Evolutionary conservation across 2,329 filamentous ascomycete genomes (phyloP), one percentile per base, ranked within the genome.

Genomic region (Diaporthe citrichinensis): DNA sequence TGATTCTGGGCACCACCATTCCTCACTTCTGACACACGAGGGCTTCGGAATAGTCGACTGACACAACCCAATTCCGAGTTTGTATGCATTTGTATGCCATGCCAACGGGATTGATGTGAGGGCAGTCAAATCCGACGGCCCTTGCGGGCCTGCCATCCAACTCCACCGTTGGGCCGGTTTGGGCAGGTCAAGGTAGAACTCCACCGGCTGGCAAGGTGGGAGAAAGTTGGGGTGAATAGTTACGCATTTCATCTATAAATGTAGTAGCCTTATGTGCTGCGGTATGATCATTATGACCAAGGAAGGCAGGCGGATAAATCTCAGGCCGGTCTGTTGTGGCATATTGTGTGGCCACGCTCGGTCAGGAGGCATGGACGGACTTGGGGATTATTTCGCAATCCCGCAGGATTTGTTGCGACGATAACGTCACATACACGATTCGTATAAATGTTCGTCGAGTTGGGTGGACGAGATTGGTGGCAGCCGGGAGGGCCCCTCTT

Each of bases 381-480:
- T 68, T 28, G 65, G 46, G 46, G 31, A 53, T 53, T 68, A 23
- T 28, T 53, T 39, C n/a, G 20, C 65, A 53, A 39, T 68, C 46
- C 65, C 46, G 44, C 6, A 28, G 65, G 31, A 36, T 51, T 51
- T 53, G 65, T 39, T 39, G 65, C 65, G 46, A 68, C 10, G 65
- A 68, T 39, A 53, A 53, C 46, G 65, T 53, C 65, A 68, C 65
- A 53, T 53, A 36, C 44, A 12, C 44, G 44, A 68, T 68, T 17
- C 44, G 62, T 53, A 68, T 25, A 36, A 68, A 53, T 39, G 15
- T 17, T 10, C 20, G 17, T 31, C 31, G 46, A 51, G 46, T 10
- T 23, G 31, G 14, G 25, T 9, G 28, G 44, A 68, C 2, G 28
- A 68, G 62, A 51, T 53, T 53, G 62, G 62, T 53, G 44, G 6